Base-by-base conservation (phyloP, 495 filamentous ascomycete species). In the Venustampulla echinocandica region DNA sequence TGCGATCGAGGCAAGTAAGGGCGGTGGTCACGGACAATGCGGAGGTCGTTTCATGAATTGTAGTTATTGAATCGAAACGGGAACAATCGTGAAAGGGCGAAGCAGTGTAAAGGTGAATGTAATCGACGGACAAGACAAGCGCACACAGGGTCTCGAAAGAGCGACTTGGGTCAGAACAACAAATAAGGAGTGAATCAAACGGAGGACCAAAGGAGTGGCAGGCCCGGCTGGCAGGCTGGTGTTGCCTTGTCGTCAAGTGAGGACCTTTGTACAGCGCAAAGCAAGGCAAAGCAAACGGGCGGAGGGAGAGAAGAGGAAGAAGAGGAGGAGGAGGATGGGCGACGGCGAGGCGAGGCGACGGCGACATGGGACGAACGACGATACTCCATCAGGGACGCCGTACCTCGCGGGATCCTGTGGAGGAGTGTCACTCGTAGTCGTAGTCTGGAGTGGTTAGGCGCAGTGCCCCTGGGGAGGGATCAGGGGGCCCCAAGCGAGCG, bases 171-270 rank as follows among this genome's bases (percentile, higher is more conserved):
- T 58, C 21, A 27, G 55, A 42, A 46, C 35, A n/a, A 51, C 47
- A 27, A 20, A 18, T 46, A 37, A 57, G 33, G 55, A 58, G 50
- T 28, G 51, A 36, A 23, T 42, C 15, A 19, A 33, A 48, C 20
- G 35, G 27, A 30, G 7, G 48, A 42, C 50, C 35, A 33, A 54
- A 58, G 45, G 55, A 54, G 45, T 52, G 55, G 49, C 50, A 52
- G 34, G 47, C 55, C 55, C 48, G 46, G 19, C 55, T 54, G 36
- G 51, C 52, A 52, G 55, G 52, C 52, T 21, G 27, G 5, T 35
- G 33, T 35, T 14, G n/a, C n/a, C n/a, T n/a, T n/a, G n/a, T n/a
- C n/a, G n/a, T n/a, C n/a, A n/a, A n/a, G n/a, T n/a, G n/a, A n/a
- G n/a, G n/a, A n/a, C 13, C 6, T 35, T 40, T 14, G 30, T 27